Evolutionary conservation across 352 stramenopile species (phyloP).

Genomic region (Peronosclerospora sorghi): DNA sequence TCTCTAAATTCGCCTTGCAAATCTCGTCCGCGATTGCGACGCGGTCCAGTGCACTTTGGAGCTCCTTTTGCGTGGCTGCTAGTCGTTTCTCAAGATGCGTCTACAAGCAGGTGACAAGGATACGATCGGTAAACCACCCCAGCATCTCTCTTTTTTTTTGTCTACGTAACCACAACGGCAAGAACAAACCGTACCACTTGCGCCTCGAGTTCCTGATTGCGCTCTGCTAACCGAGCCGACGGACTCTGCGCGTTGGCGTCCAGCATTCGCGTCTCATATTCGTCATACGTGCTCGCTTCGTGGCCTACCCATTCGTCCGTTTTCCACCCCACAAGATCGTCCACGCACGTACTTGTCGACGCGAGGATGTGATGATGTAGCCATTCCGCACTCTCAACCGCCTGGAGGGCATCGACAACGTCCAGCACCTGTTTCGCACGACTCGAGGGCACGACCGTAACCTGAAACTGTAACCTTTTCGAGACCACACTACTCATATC

Average conservation of each 20-base stretch:
- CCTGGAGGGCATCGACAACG: conserved; percentile 4
- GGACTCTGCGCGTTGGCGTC: conserved; percentile 7
- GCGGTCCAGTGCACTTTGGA: conserved; percentile 26
- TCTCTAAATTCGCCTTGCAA: conserved; percentile 56
- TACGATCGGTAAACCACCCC: no score
- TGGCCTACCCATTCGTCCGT: conserved; percentile 6
- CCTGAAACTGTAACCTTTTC: conserved; percentile 29
- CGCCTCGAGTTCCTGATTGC: conserved; percentile 19
- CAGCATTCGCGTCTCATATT: conserved; percentile 1
- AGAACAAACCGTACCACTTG: conserved; percentile 46
- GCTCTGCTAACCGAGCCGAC: conserved; percentile 10
- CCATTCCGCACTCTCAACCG: conserved; percentile 9
- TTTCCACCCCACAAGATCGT: conserved; percentile 13
- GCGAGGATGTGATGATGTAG: conserved; percentile 7
- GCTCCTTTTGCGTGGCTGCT: conserved; percentile 18
- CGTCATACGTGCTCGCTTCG: conserved; percentile 1
- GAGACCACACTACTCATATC: conserved; percentile 35
- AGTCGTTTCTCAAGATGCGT: conserved; percentile 26
- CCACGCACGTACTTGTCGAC: conserved; percentile 12
- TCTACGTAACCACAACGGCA: conserved; percentile 5
- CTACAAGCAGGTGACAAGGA: conserved; percentile 3
- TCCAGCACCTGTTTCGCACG: conserved; percentile 4
- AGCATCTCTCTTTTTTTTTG: no score
- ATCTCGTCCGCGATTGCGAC: conserved; percentile 44
- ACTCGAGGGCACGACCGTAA: conserved; percentile 9